Base-by-base conservation (phyloP, 345 rosid species). In the Acer campestre region DNA sequence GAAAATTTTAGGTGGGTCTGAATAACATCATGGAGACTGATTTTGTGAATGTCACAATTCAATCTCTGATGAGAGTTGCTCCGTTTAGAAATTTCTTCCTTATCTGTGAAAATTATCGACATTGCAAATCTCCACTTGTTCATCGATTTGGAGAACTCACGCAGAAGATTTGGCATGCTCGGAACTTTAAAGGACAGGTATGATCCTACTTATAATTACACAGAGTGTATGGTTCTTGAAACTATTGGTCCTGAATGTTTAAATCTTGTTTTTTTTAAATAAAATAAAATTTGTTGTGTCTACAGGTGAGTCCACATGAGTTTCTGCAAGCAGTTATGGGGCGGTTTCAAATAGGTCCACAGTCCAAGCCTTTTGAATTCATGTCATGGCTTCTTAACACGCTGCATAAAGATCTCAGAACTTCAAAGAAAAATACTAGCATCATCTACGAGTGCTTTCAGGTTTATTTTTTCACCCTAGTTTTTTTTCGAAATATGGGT, bases 251-350 rank as follows among this genome's bases (percentile, higher is more conserved):
- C 5, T 35, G 38, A 35, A 3, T 31, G 35, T 31, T 31, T 4
- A 31, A 31, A 31, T 3, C 35, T 31, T 31, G 35, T 31, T 31
- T 3, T 31, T 31, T 31, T 0, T 29, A 31, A 31, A 31, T 31
- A 31, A 31, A 31, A 31, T 31, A 31, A 35, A 35, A 10, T 82
- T 22, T 69, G 58, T 53, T 74, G 48, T 40, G 11, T 81, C 55
- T 81, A 74, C 89, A 96, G 98, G 98, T 94, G 71, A 96, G 99
- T 75, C 99, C 99, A 16, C 99, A 96, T 78, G 99, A 96, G 80
- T 96, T 96, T 86, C 90, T 96, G 76, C 98, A 96, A 83, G 97
- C 99, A 71, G 97, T 96, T 73, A 96, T 92, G 98, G 91, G 93
- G 74, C 79, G 88, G 38, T 96, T 94, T 77, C 91, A 93, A 67